Conservation (phyloP, 2,329 filamentous ascomycete genomes). For the Neophaeococcomyces mojaviensis region DNA sequence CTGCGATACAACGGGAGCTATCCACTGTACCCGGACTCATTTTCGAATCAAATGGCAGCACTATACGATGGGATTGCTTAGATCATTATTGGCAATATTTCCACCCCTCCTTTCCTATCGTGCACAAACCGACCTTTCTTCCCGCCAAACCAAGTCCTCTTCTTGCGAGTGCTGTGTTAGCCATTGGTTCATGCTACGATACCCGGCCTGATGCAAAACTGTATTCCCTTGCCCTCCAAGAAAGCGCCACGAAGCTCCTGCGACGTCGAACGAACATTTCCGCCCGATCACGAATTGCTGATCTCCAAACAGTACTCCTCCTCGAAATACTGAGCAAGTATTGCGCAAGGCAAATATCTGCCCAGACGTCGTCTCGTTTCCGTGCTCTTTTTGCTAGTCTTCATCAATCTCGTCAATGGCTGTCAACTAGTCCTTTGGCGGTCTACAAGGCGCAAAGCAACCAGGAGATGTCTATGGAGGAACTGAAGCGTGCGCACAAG, state of each 20-base stretch:
- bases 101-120: conserved; percentile 30
- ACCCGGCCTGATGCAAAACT: conserved; percentile 27
- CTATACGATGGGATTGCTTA: conserved; percentile 31
- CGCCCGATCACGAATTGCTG: conserved; percentile 27
- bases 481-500: conserved; percentile 26
- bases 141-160: conserved; percentile 28
- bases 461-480: conserved; percentile 21
- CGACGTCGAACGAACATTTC: conserved; percentile 26
- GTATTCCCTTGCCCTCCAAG: conserved; percentile 29
- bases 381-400: conserved; percentile 30
- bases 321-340: conserved; percentile 30
- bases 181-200: conserved; percentile 32
- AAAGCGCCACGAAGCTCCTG: conserved; percentile 28
- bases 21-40: conserved; percentile 29
- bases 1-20: conserved; percentile 32
- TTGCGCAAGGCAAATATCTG: conserved; percentile 27
- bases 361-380: conserved; percentile 29
- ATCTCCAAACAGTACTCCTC: conserved; percentile 31
- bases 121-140: conserved; percentile 29
- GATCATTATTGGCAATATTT: conserved; percentile 32
- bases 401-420: conserved; percentile 25
- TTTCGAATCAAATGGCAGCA: conserved; percentile 27
- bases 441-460: conserved; percentile 25
- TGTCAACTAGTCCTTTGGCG: conserved; percentile 26
- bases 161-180: conserved; percentile 29